Evolutionary conservation across 2,329 filamentous ascomycete genomes (phyloP), one percentile per base, ranked within the genome.

Genomic region (Botrytis galanthina): DNA sequence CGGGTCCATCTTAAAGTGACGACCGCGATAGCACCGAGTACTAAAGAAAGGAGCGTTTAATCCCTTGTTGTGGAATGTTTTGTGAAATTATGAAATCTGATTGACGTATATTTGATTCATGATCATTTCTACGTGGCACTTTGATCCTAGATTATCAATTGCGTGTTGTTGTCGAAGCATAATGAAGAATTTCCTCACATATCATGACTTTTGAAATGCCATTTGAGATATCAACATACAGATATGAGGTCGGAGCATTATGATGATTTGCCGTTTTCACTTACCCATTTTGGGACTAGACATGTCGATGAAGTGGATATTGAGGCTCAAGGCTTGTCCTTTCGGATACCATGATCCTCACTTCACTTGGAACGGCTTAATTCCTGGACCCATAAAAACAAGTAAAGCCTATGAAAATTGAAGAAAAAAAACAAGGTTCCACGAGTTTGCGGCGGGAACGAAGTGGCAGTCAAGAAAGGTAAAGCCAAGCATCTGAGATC

Each of bases 21-120:
- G 61, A 59, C 70, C 70, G 70, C 70, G 70, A 72, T 72, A 72
- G 70, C 70, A 67, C 70, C 70, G 70, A 72, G 29, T 20, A 48
- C 51, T 35, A 61, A 37, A 46, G 39, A 29, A 61, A 32, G 32
- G 46, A 54, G 46, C 18, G 35, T 44, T 32, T 46, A 26, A 62
- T n/a, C 37, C 32, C 64, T 61, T 60, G 20, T 60, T n/a, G 54
- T 42, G 39, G 39, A 16, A 70, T 44, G 5, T 18, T 37, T 44
- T n/a, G 14, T 37, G 60, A 37, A 29, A 67, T n/a, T 12, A 7
- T 67, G 29, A 59, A 67, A 18, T 32, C 9, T 35, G 10, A 42
- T 48, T 51, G 70, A 22, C n/a, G n/a, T 22, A 16, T 29, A 6
- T 39, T 64, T 64, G 44, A 35, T 44, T 64, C 44, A 32, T 64